These are phyloP conservation scores for Coleophoma eucalyptorum DNA, from an alignment of 2,329 filamentous ascomycete species.

Conservation along the genomic window DNA sequence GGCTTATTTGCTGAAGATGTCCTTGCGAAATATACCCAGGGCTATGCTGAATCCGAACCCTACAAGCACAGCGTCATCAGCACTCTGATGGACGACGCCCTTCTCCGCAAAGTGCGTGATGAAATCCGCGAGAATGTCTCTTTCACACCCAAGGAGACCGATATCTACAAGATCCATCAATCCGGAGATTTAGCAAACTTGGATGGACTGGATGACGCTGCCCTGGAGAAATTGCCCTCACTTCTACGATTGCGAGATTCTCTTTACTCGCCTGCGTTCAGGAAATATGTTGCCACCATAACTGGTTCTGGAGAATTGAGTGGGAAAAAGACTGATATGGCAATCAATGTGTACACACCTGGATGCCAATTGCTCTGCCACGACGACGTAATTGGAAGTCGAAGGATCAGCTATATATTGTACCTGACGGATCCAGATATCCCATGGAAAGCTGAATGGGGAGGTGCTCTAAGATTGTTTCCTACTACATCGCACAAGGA, in stretches of 20 bases:
- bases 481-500: conserved; percentile 64
- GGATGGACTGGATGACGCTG: conserved; percentile 84
- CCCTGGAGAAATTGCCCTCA: conserved; percentile 81
- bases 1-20: conserved; percentile 61
- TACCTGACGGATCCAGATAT: conserved; percentile 91
- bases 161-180: conserved; percentile 99
- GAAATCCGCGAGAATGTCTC: conserved; percentile 89
- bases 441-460: conserved; percentile 89
- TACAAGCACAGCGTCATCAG: conserved; percentile 94
- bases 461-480: conserved; percentile 85
- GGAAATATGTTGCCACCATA: conserved; percentile 82
- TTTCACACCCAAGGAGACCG: conserved; percentile 97
- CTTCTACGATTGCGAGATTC: conserved; percentile 91
- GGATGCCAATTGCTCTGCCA: conserved; percentile 95
- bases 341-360: conserved; percentile 96
- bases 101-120: conserved; percentile 80
- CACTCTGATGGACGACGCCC: conserved; percentile 70
- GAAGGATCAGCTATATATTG: conserved; percentile 93
- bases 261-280: conserved; percentile 86
- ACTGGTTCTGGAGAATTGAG: conserved; percentile 84
- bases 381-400: conserved; percentile 97
- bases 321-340: conserved; percentile 96
- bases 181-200: conserved; percentile 96
- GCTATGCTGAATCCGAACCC: conserved; percentile 61
- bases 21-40: conserved; percentile 53